Evolutionary conservation across 176 grass and related monocot genomes (phyloP), one percentile per base, ranked within the genome.

Genomic region (Oryza glumipatula): DNA sequence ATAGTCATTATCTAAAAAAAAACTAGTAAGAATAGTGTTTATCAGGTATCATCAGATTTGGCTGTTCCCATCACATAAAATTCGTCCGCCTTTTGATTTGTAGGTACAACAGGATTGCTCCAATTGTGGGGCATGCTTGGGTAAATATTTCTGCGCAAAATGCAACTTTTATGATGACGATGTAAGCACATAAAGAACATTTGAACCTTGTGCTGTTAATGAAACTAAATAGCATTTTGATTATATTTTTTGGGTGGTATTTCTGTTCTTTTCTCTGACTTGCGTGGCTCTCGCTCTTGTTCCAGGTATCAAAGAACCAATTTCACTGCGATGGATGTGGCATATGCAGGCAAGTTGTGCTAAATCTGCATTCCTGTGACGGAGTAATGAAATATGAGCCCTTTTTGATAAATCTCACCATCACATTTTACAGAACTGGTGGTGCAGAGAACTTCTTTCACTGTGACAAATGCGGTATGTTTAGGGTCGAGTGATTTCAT

Each of bases 161-260:
- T 94, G 94, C 91, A 97, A 90, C 61, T 90, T 97, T 28, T 97
- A 92, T 71, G 94, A 97, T 68, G 87, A 97, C 51, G 84, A 93
- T 72, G 94, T 97, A 76, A 92, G 89, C 36, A 38, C 8, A 14
- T 75, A 8, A n/a, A 11, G 7, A 11, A 44, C 78, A 15, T 17
- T 11, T 46, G 22, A 33, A 71, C 33, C n/a, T 4, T 78, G 11
- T 24, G 23, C 15, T 44, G 7, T 71, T 46, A 14, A 68, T 78
- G 41, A 49, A 33, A 49, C 1, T 21, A 66, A 47, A 74, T 16
- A 26, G 11, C 71, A 36, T 36, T 46, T 61, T 76, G 16, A 54
- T 33, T 17, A 32, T 43, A 10, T 43, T 14, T 48, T 82, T 81
- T 56, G 23, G 68, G 16, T 69, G 60, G 64, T 14, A n/a, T 76